phyloP scores from a whole-genome alignment of 192 early-diverging fungal species.

The Dimargaris verticillata region DNA sequence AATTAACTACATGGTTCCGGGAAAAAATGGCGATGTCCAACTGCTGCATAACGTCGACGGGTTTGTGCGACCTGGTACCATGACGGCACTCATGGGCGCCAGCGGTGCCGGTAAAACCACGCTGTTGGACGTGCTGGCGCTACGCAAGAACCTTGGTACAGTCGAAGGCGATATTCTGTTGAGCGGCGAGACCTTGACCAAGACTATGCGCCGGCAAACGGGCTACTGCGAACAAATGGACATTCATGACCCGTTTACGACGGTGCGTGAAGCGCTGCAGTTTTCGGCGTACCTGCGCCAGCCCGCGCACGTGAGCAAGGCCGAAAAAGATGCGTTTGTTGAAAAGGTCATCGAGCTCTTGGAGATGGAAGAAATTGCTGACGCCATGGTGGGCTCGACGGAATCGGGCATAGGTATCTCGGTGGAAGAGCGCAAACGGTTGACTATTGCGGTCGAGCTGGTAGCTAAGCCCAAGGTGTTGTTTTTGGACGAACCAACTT shows the following conservation, averaged over 20 bases:
- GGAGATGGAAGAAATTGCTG: conserved; percentile 48
- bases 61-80: conserved; percentile 48
- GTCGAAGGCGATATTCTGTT: conserved; percentile 40
- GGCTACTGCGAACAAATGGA: conserved; percentile 63
- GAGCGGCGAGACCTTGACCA: conserved; percentile 23
- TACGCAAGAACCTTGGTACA: conserved; percentile 40
- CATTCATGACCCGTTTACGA: conserved; percentile 39
- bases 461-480: conserved; percentile 61
- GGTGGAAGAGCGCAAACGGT: conserved; percentile 73
- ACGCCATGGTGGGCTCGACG: conserved; percentile 51
- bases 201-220: conserved; percentile 28
- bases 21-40: conserved; percentile 38
- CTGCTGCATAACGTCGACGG: conserved; percentile 49
- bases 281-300: conserved; percentile 61
- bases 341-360: conserved; percentile 53
- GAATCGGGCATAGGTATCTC: conserved; percentile 62
- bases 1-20: conserved; percentile 49
- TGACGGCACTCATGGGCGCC: conserved; percentile 61
- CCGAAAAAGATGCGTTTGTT: conserved; percentile 48
- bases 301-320: conserved; percentile 32
- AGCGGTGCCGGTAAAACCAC: conserved; percentile 54
- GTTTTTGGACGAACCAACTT: conserved; percentile 84
- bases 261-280: conserved; percentile 56
- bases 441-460: conserved; percentile 74
- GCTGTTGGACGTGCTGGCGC: conserved; percentile 47